These are phyloP conservation scores for Trapa incisa DNA, from an alignment of 345 rosid species.

Conservation along the genomic window DNA sequence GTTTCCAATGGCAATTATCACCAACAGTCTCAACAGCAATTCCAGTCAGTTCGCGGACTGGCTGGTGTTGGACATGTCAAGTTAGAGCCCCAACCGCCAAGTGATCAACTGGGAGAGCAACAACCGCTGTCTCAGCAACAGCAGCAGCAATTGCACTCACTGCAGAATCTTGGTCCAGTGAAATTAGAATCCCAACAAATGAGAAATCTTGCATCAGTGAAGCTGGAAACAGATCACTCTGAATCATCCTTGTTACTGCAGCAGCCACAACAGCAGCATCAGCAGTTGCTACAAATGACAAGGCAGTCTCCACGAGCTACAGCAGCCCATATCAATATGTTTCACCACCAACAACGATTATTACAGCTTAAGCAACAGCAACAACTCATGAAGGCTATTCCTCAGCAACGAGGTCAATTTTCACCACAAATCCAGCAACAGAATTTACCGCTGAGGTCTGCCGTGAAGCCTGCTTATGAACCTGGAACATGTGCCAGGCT, in stretches of 20 bases:
- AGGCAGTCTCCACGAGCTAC: slow-evolving; percentile 78
- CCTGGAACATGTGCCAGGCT: slow-evolving; percentile 97
- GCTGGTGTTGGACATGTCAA: slow-evolving; percentile 66
- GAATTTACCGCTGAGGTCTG: slow-evolving; percentile 57
- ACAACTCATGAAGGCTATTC: slow-evolving; percentile 71
- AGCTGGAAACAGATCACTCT: slow-evolving; percentile 71
- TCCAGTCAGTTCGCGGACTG: slow-evolving; percentile 44
- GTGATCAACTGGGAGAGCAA: slow-evolving; percentile 51
- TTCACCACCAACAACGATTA: slow-evolving; percentile 70
- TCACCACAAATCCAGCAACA: slow-evolving; percentile 78
- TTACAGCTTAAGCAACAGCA: slow-evolving; percentile 65
- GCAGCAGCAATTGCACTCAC: slow-evolving; percentile 42
- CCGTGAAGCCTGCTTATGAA: slow-evolving; percentile 62
- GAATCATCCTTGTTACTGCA: slow-evolving; percentile 57
- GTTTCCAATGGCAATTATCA: slow-evolving; percentile 28
- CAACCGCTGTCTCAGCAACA: slow-evolving; percentile 29
- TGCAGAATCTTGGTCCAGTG: slow-evolving; percentile 53
- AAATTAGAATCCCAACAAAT: slow-evolving; percentile 71
- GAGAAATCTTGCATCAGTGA: slow-evolving; percentile 57
- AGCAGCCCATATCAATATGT: slow-evolving; percentile 50
- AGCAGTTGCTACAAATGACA: slow-evolving; percentile 66
- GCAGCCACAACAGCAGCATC: slow-evolving; percentile 65
- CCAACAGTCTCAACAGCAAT: slow-evolving; percentile 56
- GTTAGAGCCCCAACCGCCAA: slow-evolving; percentile 63
- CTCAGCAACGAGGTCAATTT: slow-evolving; percentile 70